These are phyloP conservation scores for Colletotrichum tanaceti DNA, from an alignment of 2,329 filamentous ascomycete genomes.

Conservation along the genomic window DNA sequence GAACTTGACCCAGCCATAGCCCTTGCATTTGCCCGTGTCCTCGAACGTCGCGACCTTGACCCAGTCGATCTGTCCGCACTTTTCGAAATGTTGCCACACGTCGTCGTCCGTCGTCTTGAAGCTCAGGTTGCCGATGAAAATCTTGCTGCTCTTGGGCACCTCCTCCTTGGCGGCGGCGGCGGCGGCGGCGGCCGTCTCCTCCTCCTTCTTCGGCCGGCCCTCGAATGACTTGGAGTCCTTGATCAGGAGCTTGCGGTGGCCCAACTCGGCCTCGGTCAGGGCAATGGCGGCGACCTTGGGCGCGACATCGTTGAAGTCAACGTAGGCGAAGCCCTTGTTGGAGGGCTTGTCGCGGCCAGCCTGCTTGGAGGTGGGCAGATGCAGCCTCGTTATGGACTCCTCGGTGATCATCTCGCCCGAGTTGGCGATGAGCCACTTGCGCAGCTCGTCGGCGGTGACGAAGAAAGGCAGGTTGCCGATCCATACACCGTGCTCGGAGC, in stretches of 20 bases:
- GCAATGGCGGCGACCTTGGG: slow-evolving; percentile 82
- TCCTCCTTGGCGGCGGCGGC: slow-evolving; percentile 47
- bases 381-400: slow-evolving; percentile 83
- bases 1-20: slow-evolving; percentile 95
- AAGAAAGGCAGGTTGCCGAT: slow-evolving; percentile 95
- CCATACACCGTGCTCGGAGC: slow-evolving; percentile 90
- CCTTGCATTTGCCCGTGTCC: slow-evolving; percentile 97
- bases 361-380: slow-evolving; percentile 77
- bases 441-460: slow-evolving; percentile 78
- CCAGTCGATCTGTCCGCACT: slow-evolving; percentile 85
- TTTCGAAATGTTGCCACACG: slow-evolving; percentile 81
- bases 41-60: slow-evolving; percentile 95
- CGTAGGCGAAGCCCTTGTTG: slow-evolving; percentile 96
- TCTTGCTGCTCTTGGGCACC: slow-evolving; percentile 74
- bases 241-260: slow-evolving; percentile 85
- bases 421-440: slow-evolving; percentile 81
- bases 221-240: slow-evolving; percentile 93
- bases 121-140: slow-evolving; percentile 92
- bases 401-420: slow-evolving; percentile 74
- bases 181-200: slow-evolving; percentile 48
- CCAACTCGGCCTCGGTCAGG: slow-evolving; percentile 84
- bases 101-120: slow-evolving; percentile 87
- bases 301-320: slow-evolving; percentile 83
- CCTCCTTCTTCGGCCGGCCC: slow-evolving; percentile 80
- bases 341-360: slow-evolving; percentile 56